Evolutionary conservation across 176 grass and related monocot species (phyloP), one percentile per base, ranked within the genome.

Genomic region (Triticum timopheevii): DNA sequence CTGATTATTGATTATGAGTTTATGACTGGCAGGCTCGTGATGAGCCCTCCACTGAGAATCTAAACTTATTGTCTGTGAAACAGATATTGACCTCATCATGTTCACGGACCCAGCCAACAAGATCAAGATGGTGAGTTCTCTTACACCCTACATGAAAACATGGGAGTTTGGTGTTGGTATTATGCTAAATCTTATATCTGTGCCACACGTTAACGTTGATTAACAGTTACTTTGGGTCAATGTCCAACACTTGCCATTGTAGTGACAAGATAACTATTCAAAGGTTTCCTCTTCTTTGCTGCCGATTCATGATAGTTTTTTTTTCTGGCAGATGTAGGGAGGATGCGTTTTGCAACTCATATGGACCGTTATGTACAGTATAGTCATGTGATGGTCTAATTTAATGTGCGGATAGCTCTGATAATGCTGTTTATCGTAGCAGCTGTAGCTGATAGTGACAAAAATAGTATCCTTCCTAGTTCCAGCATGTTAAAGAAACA

Each of bases 91-190:
- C 89, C 6, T 88, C 88, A 17, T 86, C 93, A 50, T 93, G 90
- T 87, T 88, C 65, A 4, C 79, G 88, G n/a, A 90, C 85, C 38
- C 91, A 92, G 56, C 39, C 91, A 65, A 73, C 73, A 54, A 86
- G 89, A 56, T 90, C 91, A 85, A 93, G 87, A 92, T 93, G 91
- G 22, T 86, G 69, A 90, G 74, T 83, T 83, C 82, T 85, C 50
- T 42, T 83, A 19, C 33, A 72, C 35, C 84, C 66, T 77, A 23
- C 3, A 72, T 54, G 38, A 44, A 77, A 62, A 44, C 17, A 24
- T 11, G 3, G 13, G 35, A 63, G 12, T 52, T 84, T 19, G 40
- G 22, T 77, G 17, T 8, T 36, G 61, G 28, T 36, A 76, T 47
- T 11, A 13, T 6, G 16, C 47, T 7, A 4, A 8, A 76, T 50